Evolutionary conservation across 2,329 filamentous ascomycete species (phyloP).

Genomic region (Hirsutella thompsonii): DNA sequence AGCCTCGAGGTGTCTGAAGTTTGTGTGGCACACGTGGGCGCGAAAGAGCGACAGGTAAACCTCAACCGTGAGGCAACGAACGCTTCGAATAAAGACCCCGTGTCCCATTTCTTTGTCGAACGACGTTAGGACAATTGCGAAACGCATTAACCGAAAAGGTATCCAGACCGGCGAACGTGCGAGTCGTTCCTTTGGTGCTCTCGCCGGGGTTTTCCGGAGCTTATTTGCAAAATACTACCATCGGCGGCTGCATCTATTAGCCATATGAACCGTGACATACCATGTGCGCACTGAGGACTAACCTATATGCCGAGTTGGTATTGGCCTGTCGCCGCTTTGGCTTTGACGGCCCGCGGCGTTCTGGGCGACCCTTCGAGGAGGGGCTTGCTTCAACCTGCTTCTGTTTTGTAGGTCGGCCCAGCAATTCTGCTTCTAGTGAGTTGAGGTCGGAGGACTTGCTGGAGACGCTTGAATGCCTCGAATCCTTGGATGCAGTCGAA

Average conservation of each 20-base stretch:
- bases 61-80: too few relatives aligned
- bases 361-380: slow-evolving; percentile 9
- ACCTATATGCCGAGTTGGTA: slow-evolving; percentile 26
- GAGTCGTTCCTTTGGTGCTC: too few relatives aligned
- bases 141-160: too few relatives aligned
- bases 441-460: slow-evolving; percentile 22
- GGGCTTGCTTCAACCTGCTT: slow-evolving; percentile 13
- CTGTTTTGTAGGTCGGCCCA: slow-evolving; percentile 19
- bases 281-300: slow-evolving; percentile 4
- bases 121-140: too few relatives aligned
- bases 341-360: slow-evolving; percentile 8
- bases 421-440: slow-evolving; percentile 24
- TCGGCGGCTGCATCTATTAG: slow-evolving; percentile 15
- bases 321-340: slow-evolving; percentile 19
- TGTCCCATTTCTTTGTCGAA: too few relatives aligned
- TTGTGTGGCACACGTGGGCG: too few relatives aligned
- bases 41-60: too few relatives aligned
- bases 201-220: too few relatives aligned
- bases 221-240: slow-evolving; percentile 13
- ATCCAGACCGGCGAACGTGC: too few relatives aligned
- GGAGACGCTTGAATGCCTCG: slow-evolving; percentile 17
- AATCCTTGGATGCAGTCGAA: slow-evolving; percentile 11
- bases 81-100: too few relatives aligned
- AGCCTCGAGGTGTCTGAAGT: background rate
- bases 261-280: background rate